Percentiles rank a stretch among this genome's conserved stretches.
These are phyloP conservation scores for Trichocomaceae sp. DNA, from an alignment of 2,329 filamentous ascomycete species.

Conservation along the genomic window DNA sequence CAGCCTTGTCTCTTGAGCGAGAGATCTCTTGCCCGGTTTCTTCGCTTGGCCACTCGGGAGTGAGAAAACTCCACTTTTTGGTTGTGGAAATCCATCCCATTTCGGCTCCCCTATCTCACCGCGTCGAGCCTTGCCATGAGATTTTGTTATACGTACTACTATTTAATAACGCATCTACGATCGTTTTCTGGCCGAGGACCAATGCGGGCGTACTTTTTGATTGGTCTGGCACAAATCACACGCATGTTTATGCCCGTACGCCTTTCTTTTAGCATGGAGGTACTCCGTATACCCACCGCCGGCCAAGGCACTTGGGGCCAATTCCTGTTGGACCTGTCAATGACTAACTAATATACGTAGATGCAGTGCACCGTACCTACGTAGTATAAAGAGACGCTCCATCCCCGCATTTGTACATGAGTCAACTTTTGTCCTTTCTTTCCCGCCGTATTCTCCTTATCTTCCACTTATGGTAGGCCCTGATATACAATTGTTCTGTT, in stretches of 20 bases:
- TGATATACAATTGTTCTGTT: neutral
- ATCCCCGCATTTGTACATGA: neutral
- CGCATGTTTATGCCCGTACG: neutral
- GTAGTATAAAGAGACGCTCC: neutral
- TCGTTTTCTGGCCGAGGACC: neutral
- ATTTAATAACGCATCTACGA: conserved; percentile 3
- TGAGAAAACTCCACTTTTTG: neutral
- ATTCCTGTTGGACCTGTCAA: neutral
- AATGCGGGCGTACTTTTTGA: neutral
- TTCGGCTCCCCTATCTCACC: neutral
- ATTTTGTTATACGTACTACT: neutral
- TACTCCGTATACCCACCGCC: conserved; percentile 1
- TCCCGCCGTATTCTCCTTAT: neutral
- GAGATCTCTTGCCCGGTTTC: neutral
- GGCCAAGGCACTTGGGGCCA: conserved; percentile 1
- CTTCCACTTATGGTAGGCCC: neutral
- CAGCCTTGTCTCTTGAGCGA: neutral
- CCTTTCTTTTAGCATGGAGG: neutral
- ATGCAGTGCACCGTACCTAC: neutral
- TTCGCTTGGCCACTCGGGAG: neutral
- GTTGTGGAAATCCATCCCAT: too few relatives aligned
- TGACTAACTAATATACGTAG: too few relatives aligned
- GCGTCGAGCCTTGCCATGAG: neutral
- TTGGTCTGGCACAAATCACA: neutral
- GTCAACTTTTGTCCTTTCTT: neutral